Base-by-base conservation (phyloP, 1,284 basidiomycete genomes). In the Xerocomus minutiporus region DNA sequence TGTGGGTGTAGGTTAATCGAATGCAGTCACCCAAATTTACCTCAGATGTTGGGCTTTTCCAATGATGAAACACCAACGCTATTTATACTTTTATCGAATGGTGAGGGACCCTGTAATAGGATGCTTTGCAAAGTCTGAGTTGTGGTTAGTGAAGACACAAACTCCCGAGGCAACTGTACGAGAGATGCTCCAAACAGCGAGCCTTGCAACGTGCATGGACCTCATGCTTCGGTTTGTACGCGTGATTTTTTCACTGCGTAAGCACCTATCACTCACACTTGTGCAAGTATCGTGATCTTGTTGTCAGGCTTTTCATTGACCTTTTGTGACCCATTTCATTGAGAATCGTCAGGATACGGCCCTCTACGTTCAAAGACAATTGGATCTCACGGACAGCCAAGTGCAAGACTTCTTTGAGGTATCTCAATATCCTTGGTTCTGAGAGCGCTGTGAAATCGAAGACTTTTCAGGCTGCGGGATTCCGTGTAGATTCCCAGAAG, bases 341-440 rank as follows among this genome's bases (percentile, higher is more conserved):
- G 34, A 52, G 17, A 20, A 13, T 29, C 1, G 6, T 38, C 36
- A 80, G 78, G 76, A 79, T 46, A 78, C 78, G 1, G 72, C 73
- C 0, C 44, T 71, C 20, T 80, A 81, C 48, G 64, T 78, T 8
- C 75, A 78, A 50, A 70, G 71, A 17, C 79, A 81, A 51, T 56
- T 77, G 20, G 61, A 63, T 39, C 66, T 81, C 5, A 67, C 71
- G 5, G 74, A 80, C 31, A 62, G 54, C 5, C 70, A 75, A 52
- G 62, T 73, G 2, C 80, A 81, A 59, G 77, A 81, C 55, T 80
- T 80, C 50, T 68, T 81, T 8, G 78, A 76, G 62, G 79, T 78
- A 50, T 5, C 23, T 15, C 17, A 15, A 44, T 23, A 45, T 17
- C 17, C 43, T n/a, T 28, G 5, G 1, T 36, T n/a, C 36, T 12